A percentile compares a stretch with the other conserved stretches of the same genome.
phyloP scores from a whole-genome alignment of 2,329 filamentous ascomycete species.

The Apiospora arundinis region DNA sequence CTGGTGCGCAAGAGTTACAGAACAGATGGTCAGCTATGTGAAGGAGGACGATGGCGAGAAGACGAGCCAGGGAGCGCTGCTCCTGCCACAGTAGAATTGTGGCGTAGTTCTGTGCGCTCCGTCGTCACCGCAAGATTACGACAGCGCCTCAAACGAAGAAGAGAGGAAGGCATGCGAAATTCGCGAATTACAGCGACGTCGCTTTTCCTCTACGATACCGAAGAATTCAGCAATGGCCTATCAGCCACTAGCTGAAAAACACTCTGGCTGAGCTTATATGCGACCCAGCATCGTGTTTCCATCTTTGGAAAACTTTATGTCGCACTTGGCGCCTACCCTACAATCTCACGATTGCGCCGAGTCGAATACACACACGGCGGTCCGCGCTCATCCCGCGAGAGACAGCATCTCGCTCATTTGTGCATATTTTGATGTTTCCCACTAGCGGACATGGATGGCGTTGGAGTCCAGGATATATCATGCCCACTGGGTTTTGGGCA shows the following conservation, averaged over 20 bases:
- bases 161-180: constrained; percentile 16
- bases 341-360: constrained; percentile 15
- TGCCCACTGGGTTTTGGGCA: constrained; percentile 17
- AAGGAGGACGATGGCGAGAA: constrained; percentile 28
- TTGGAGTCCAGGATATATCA: constrained; percentile 11
- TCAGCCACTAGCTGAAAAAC: background rate
- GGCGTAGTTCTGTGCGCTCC: constrained; percentile 7
- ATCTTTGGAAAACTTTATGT: background rate
- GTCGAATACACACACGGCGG: background rate
- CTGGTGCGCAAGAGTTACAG: constrained; percentile 52
- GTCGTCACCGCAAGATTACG: background rate
- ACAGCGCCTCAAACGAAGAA: constrained; percentile 18
- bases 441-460: background rate
- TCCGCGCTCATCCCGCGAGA: background rate
- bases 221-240: background rate
- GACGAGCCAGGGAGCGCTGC: constrained; percentile 15
- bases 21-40: constrained; percentile 42
- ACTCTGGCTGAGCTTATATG: background rate
- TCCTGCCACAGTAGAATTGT: constrained; percentile 19
- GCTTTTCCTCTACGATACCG: background rate
- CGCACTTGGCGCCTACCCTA: background rate
- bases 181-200: constrained; percentile 5
- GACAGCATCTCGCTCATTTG: constrained; percentile 7
- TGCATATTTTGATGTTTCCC: constrained; percentile 13
- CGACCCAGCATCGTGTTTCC: background rate